Base-by-base conservation (phyloP, 345 rosid genomes). In the Trapa bicornis region DNA sequence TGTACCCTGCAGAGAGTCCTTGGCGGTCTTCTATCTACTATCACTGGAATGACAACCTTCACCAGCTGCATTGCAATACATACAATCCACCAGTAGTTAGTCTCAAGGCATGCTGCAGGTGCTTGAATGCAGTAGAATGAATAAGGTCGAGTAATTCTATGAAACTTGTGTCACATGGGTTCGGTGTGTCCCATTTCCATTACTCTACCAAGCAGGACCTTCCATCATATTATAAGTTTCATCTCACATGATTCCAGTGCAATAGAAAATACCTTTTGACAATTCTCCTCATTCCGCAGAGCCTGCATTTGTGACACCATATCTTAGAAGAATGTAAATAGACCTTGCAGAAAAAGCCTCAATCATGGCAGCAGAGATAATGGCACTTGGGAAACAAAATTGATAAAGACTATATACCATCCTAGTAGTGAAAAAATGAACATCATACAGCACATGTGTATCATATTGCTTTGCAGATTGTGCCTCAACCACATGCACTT, bases 201-300 rank as follows among this genome's bases (percentile, higher is more conserved):
- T n/a, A 3, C 4, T 54, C 5, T 54, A 54, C 32, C 35, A 29
- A 54, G 60, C 60, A 22, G 29, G 10, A 35, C 60, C 60, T 3
- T 16, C 12, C 47, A 22, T 5, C 22, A 54, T 0, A 50, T 50
- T 50, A n/a, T 2, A 38, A 17, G 12, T 43, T 64, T 38, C 29
- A 38, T 11, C 32, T 2, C 15, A 33, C 22, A 54, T 11, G 48
- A 54, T 37, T 64, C 35, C 39, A 22, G 38, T 8, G 3, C 5
- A 41, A n/a, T 10, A 65, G 17, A 2, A 67, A 75, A 48, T 57
- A 78, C 85, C 84, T 80, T 82, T 71, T 78, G 70, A 66, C 69
- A 53, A 70, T 83, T 76, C 65, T 71, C 68, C 72, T 75, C 73
- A 16, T 73, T 74, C 71, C 68, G 71, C 68, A 76, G 79, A 67